A percentile compares a stretch with the other conserved stretches of the same genome.
Conservation (phyloP, 306 rosid species). For the Quercus dentata region DNA sequence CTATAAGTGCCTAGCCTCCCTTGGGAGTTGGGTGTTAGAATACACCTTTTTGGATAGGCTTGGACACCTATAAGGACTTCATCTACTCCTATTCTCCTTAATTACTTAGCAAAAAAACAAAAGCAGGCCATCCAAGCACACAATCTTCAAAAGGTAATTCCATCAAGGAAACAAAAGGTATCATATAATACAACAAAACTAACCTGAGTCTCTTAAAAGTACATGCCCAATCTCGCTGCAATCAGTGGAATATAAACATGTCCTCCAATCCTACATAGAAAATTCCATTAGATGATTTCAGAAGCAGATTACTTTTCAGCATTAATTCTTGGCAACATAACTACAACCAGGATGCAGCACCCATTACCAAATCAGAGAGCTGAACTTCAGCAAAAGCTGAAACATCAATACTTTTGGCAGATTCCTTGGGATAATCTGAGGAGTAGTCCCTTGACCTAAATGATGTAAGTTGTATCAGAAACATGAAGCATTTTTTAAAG, state of each 20-base stretch:
- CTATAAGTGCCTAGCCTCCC: too few species aligned
- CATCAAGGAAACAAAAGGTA: constrained; percentile 10
- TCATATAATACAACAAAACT: constrained; percentile 8
- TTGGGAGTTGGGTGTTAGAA: too few species aligned
- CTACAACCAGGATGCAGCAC: constrained; percentile 6
- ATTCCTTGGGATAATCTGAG: constrained; percentile 39
- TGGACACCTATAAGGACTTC: too few species aligned
- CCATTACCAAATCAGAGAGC: constrained; percentile 81
- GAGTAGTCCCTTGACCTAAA: constrained; percentile 54
- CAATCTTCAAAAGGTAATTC: constrained; percentile 11
- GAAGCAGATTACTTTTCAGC: constrained; percentile 5
- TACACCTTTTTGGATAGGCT: too few species aligned
- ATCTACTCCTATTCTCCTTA: too few species aligned
- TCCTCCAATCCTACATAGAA: constrained; percentile 75
- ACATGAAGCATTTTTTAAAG: constrained; percentile 5
- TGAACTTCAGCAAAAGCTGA: constrained; percentile 59
- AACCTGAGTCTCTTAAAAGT: constrained; percentile 72
- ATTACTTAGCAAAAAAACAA: too few species aligned
- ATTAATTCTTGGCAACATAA: constrained; percentile 22
- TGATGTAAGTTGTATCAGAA: constrained; percentile 23
- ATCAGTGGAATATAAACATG: constrained; percentile 65
- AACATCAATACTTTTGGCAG: constrained; percentile 42
- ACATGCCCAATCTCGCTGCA: constrained; percentile 85
- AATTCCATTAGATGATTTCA: constrained; percentile 19
- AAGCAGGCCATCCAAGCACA: constrained; percentile 8